These are phyloP conservation scores for Pyrenophora graminea DNA, from an alignment of 2,329 filamentous ascomycete species.

Conservation along the genomic window DNA sequence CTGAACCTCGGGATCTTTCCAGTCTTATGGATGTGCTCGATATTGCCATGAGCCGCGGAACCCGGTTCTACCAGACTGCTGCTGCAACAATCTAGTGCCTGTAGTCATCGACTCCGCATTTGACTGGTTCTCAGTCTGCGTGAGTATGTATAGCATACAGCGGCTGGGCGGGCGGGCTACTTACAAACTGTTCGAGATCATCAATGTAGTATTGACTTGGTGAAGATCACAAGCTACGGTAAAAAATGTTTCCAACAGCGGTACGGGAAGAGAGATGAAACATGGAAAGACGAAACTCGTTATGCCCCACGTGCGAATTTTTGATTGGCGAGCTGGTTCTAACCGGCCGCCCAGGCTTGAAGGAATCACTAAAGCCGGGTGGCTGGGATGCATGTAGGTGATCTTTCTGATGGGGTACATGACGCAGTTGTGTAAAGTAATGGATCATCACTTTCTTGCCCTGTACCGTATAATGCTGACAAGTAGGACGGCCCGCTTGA, in stretches of 20 bases:
- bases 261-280: slow-evolving; percentile 6
- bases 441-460: slow-evolving; percentile 5
- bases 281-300: slow-evolving; percentile 1
- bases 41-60: slow-evolving; percentile 13
- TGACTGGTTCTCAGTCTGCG: background rate
- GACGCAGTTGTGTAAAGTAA: background rate
- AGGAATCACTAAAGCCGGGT: slow-evolving; percentile 6
- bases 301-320: slow-evolving; percentile 7
- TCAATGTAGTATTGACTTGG: slow-evolving; percentile 5
- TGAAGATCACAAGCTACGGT: background rate
- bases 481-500: slow-evolving; percentile 8
- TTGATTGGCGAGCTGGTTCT: slow-evolving; percentile 11
- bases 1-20: slow-evolving; percentile 22
- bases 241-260: slow-evolving; percentile 5
- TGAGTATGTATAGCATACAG: background rate
- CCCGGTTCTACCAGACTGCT: slow-evolving; percentile 1
- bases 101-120: slow-evolving; percentile 2
- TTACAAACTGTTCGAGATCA: slow-evolving; percentile 1
- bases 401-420: background rate
- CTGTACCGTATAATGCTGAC: background rate
- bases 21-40: slow-evolving; percentile 13
- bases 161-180: slow-evolving; percentile 1
- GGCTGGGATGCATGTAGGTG: slow-evolving; percentile 7
- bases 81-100: background rate
- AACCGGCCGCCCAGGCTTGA: slow-evolving; percentile 8